Conservation (phyloP, 2,329 filamentous ascomycete species). For the Talaromyces sp. region DNA sequence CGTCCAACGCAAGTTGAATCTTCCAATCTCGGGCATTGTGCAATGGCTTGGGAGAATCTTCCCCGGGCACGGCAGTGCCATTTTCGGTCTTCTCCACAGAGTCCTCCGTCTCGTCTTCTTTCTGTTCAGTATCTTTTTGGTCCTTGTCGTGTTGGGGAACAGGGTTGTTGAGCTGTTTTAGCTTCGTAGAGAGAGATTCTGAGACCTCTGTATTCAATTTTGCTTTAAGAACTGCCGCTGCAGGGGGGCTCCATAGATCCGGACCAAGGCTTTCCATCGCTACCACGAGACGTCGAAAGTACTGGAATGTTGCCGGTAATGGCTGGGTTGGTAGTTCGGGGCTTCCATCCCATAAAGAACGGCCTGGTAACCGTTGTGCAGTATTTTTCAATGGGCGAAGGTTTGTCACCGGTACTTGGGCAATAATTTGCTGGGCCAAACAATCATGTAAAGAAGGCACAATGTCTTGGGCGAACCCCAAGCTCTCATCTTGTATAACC, state of each 20-base stretch:
- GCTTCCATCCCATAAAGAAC: conserved; percentile 73
- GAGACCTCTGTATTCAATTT: conserved; percentile 49
- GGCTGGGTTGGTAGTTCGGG: conserved; percentile 73
- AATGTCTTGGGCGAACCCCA: conserved; percentile 54
- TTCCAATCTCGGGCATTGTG: conserved; percentile 24
- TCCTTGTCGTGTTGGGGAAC: neutral
- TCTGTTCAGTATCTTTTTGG: conserved; percentile 7
- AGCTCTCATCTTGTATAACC: conserved; percentile 32
- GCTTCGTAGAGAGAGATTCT: conserved; percentile 14
- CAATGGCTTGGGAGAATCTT: conserved; percentile 2
- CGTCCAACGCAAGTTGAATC: conserved; percentile 35
- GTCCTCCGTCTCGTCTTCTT: neutral
- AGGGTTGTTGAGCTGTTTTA: conserved; percentile 18
- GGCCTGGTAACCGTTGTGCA: conserved; percentile 47
- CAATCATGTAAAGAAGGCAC: conserved; percentile 61
- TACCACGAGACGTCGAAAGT: conserved; percentile 60
- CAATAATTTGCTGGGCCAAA: conserved; percentile 52
- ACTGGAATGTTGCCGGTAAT: conserved; percentile 66
- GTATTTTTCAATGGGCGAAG: conserved; percentile 23
- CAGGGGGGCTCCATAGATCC: conserved; percentile 75
- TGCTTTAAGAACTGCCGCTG: conserved; percentile 60
- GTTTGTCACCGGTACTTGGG: conserved; percentile 41
- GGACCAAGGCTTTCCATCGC: conserved; percentile 66
- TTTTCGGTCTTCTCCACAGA: neutral
- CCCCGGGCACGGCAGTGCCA: neutral